Evolutionary conservation across 2,329 filamentous ascomycete genomes (phyloP), one percentile per base, ranked within the genome.

Genomic region (Pyricularia grisea): DNA sequence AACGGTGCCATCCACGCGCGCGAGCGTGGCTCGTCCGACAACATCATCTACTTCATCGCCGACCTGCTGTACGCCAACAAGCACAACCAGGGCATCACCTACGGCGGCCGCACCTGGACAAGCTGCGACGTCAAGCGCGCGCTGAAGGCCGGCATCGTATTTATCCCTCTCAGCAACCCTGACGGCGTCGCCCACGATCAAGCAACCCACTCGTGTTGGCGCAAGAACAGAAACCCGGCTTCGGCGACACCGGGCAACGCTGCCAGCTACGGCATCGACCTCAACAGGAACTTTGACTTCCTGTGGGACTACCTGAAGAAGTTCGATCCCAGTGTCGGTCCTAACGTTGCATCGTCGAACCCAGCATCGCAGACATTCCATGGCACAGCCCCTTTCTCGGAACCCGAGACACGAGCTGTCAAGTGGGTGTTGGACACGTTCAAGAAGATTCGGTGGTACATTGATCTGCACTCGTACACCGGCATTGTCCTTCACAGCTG

Each of bases 261-360:
- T 3, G 64, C 70, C 30, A 76, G 77, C 11, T 69, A 83, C 30
- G 84, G 84, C 23, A 78, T 86, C 36, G 85, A 87, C 72, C 76
- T 87, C 67, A 87, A 87, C 75, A 80, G 85, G 68, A 87, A 87
- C 77, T 86, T 86, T 72, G 84, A 87, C 74, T 84, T 85, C 75
- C 74, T 86, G 9, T 88, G 85, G 83, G 81, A 88, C 76, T 84
- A 82, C 72, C 77, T 74, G 36, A 77, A 77, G 68, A 75, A 79
- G 66, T 86, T 84, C 74, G 78, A 77, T 42, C 70, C 76, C 0
- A 73, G 72, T 6, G 83, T 81, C 33, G 75, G 78, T 33, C 73
- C 77, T 9, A 74, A 74, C 25, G 77, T 79, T 2, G 80, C 82
- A 27, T 83, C 82, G 30, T 83, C 85, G 0, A 74, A 72, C 28